Evolutionary conservation across 2,329 filamentous ascomycete genomes (phyloP), one percentile per base, ranked within the genome.

Genomic region (Cercospora berteroae): DNA sequence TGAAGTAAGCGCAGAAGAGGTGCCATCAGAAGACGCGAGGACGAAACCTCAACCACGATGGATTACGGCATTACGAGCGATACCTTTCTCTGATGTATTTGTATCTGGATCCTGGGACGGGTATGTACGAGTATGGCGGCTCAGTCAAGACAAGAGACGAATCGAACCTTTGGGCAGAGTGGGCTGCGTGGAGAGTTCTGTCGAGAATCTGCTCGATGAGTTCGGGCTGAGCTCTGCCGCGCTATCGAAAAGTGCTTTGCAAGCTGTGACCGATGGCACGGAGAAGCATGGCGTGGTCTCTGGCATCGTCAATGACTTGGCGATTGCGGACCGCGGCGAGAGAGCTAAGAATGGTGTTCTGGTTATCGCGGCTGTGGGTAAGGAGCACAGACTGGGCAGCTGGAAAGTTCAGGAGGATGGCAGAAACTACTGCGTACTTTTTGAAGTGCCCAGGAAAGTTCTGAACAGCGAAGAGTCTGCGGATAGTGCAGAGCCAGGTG

Each of bases 91-190:
- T 5, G 93, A 99, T 75, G 83, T 97, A 60, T 88, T 99, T 65
- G 83, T 99, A 60, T 96, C 89, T 71, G 95, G 94, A 33, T 97
- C 93, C 79, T 99, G 94, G 94, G 95, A 96, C 77, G 95, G 95
- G 2, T 89, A 87, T 79, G 85, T 99, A 66, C 86, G 94, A 60
- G 90, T 90, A 5, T 99, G 95, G 95, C 88, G 86, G 68, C 84
- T 99, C 20, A 90, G 89, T 63, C 88, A 92, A 50, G 94, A 97
- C 78, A 95, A 94, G 81, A 88, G 87, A 78, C 88, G 85, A 70
- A 86, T 99, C 55, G 89, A 95, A 74, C 81, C 87, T 0, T 80
- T 93, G 7, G 93, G 93, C 1, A 83, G 88, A 16, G 31, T 77
- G 6, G 74, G 90, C 12, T 79, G 75, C n/a, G 56, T 61, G n/a